phyloP scores from a whole-genome alignment of 2,329 filamentous ascomycete species.

The Sclerotiophoma versabilis region DNA sequence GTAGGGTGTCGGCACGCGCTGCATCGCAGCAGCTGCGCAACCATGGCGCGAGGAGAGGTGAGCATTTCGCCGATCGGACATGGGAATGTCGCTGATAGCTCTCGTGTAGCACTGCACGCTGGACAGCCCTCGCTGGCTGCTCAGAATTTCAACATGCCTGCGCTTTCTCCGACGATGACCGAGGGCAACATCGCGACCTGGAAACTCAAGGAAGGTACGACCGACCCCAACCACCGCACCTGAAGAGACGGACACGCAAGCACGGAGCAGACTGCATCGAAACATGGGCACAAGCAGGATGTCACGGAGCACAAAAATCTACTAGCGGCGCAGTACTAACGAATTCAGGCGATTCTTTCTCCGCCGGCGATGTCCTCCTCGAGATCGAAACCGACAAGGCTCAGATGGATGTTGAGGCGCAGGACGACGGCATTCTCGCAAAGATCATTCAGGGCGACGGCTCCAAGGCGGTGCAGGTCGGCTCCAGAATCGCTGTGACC shows the following conservation, averaged over 20 bases:
- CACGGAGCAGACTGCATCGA: neutral
- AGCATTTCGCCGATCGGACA: conserved; percentile 37
- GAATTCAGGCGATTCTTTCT: conserved; percentile 70
- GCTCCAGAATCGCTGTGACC: conserved; percentile 80
- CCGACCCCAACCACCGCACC: neutral
- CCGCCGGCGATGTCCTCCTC: conserved; percentile 83
- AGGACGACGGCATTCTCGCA: conserved; percentile 84
- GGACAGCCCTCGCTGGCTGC: conserved; percentile 71
- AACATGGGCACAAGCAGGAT: neutral
- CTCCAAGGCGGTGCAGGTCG: conserved; percentile 78
- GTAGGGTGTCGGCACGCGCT: conserved; percentile 69
- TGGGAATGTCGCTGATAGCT: conserved; percentile 28
- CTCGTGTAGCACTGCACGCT: conserved; percentile 66
- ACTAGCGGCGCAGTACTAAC: conserved; percentile 23
- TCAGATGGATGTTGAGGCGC: conserved; percentile 92
- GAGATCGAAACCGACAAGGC: conserved; percentile 96
- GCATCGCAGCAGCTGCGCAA: conserved; percentile 60
- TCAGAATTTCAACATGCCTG: conserved; percentile 90
- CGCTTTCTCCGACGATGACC: conserved; percentile 91
- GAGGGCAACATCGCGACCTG: conserved; percentile 87
- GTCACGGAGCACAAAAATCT: neutral
- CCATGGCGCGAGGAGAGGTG: conserved; percentile 66
- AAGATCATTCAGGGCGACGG: conserved; percentile 81
- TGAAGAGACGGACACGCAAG: neutral
- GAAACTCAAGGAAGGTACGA: conserved; percentile 79